Conservation (phyloP, 2,329 filamentous ascomycete species). For the Xylariaceae sp. region DNA sequence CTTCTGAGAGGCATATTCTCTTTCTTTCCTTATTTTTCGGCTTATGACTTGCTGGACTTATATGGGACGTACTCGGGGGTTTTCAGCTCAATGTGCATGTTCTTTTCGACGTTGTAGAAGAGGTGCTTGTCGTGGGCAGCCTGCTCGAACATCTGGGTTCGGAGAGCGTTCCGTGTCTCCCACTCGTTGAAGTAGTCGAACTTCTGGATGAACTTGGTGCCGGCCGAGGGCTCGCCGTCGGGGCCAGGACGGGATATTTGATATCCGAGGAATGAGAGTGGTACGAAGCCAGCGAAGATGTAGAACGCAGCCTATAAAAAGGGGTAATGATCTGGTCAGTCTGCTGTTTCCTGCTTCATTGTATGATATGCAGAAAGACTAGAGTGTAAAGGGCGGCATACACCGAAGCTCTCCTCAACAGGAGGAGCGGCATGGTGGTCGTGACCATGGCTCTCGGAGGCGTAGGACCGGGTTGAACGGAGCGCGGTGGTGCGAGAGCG, state of each 20-base stretch:
- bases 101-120: slow-evolving; percentile 44
- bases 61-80: slow-evolving; percentile 53
- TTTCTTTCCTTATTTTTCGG: background rate
- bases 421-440: slow-evolving; percentile 31
- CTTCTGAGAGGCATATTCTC: background rate
- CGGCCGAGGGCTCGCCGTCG: slow-evolving; percentile 47
- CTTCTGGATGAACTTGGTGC: slow-evolving; percentile 45
- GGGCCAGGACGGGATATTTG: no score
- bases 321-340: no score
- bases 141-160: slow-evolving; percentile 50
- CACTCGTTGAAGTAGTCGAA: slow-evolving; percentile 46
- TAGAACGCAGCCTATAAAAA: slow-evolving; percentile 50
- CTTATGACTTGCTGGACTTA: background rate
- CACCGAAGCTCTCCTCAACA: slow-evolving; percentile 53
- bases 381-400: slow-evolving; percentile 44
- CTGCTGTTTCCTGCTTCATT: no score
- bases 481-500: slow-evolving; percentile 31
- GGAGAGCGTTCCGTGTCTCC: slow-evolving; percentile 50
- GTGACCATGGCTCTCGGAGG: slow-evolving; percentile 48
- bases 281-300: slow-evolving; percentile 42
- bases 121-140: slow-evolving; percentile 56
- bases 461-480: slow-evolving; percentile 46
- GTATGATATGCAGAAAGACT: no score
- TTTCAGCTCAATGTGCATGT: slow-evolving; percentile 48
- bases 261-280: no score